Evolutionary conservation across 345 rosid species (phyloP).

Genomic region (Limnanthes douglasii): DNA sequence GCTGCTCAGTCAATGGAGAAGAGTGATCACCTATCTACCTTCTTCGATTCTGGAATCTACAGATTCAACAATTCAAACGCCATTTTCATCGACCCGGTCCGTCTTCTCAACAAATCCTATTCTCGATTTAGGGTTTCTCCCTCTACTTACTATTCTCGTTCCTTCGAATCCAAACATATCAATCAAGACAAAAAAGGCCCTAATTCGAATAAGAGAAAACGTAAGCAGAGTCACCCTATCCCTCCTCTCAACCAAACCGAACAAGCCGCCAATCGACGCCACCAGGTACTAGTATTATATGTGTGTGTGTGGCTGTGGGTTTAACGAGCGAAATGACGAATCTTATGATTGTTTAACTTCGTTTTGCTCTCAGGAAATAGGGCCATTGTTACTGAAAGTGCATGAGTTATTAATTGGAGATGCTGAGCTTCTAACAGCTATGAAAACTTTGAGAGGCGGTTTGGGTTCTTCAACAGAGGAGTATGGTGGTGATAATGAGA

Average conservation of each 20-base stretch:
- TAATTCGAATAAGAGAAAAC: constrained; percentile 35
- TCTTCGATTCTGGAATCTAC: constrained; percentile 37
- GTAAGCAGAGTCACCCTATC: constrained; percentile 23
- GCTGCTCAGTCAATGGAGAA: constrained; percentile 29
- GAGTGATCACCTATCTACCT: constrained; percentile 14
- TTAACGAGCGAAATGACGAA: no score
- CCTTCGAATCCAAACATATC: constrained; percentile 25
- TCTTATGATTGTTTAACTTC: not conserved
- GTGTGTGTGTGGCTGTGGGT: no score
- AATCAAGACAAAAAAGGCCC: constrained; percentile 9
- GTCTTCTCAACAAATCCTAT: constrained; percentile 41
- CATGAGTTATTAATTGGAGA: constrained; percentile 27
- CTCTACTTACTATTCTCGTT: constrained; percentile 64
- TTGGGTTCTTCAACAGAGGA: constrained; percentile 11
- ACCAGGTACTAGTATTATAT: constrained; percentile 21
- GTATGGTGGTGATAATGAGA: constrained; percentile 8
- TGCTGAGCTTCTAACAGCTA: constrained; percentile 23
- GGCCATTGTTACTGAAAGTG: constrained; percentile 32
- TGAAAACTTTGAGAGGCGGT: constrained; percentile 24
- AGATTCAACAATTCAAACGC: constrained; percentile 22
- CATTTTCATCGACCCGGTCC: constrained; percentile 61
- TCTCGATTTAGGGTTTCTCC: constrained; percentile 43
- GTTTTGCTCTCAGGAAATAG: constrained; percentile 25
- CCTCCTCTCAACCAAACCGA: constrained; percentile 38
- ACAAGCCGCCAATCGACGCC: constrained; percentile 45